Evolutionary conservation across 306 rosid species (phyloP), one percentile per base, ranked within the genome.

Genomic region (Oemleria cerasiformis): DNA sequence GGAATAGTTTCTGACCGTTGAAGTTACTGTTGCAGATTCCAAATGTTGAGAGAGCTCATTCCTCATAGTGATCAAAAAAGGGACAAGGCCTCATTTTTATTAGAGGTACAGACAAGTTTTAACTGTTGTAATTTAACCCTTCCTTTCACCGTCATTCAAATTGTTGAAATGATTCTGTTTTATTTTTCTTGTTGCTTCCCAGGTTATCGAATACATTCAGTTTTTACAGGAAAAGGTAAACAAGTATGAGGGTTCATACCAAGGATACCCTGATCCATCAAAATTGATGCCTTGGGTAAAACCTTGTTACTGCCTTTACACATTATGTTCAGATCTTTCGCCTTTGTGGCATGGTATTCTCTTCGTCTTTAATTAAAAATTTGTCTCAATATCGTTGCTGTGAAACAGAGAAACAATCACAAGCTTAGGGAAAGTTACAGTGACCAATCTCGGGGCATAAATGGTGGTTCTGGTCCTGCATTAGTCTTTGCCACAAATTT

Each of bases 1-100:
- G 61, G 55, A 71, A 34, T 48, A 54, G 41, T 51, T 49, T 53
- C 30, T 68, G 48, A 69, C 56, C 34, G 50, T 48, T 72, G 20
- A 53, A 75, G 53, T 70, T 71, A 40, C 17, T 40, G 47, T 14
- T 79, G 82, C 86, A 95, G 99, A 79, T 92, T 95, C 84, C 99
- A 89, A 79, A 95, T 81, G 96, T 78, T 95, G 81, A 82, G 97
- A 72, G 96, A 87, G 71, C 86, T 95, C 78, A 92, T 95, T 83
- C 99, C 99, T 60, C 92, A 85, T 77, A 86, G 92, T 75, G 99
- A 92, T 80, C 99, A 95, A 81, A 95, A 92, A 86, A 95, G 97
- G 81, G 99, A 95, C 72, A 95, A 95, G 84, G 97, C 99, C 36
- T 95, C 99, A 16, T 95, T 95, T 81, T 76, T 95, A 71, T 82